These are phyloP conservation scores for Pseudopediastrum boryanum DNA, from an alignment of 139 green algal species.

Conservation along the genomic window DNA sequence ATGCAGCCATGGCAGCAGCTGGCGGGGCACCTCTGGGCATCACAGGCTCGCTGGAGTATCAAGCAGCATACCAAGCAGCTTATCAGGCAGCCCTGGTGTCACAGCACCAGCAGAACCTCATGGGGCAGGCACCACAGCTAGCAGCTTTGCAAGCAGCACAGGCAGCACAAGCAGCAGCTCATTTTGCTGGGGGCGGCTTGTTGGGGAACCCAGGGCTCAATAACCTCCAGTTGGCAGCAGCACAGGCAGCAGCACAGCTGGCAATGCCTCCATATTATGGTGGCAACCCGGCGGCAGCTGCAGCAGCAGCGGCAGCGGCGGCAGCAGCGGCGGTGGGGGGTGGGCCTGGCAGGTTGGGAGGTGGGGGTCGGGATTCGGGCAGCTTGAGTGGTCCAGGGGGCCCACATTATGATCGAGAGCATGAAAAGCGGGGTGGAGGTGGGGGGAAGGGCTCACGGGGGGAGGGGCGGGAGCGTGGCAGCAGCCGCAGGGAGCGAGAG, in stretches of 20 bases:
- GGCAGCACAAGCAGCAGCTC: constrained; percentile 57
- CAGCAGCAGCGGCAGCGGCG: constrained; percentile 6
- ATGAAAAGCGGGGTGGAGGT: too few species aligned
- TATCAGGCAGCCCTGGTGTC: constrained; percentile 86
- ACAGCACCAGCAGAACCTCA: constrained; percentile 72
- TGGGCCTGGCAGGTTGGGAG: too few species aligned
- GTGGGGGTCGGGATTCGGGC: too few species aligned
- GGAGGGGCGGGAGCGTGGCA: not conserved
- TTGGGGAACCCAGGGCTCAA: not conserved
- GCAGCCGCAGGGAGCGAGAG: not conserved
- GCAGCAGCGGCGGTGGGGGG: not conserved
- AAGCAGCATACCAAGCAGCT: constrained; percentile 88
- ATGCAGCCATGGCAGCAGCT: constrained; percentile 14
- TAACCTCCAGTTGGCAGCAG: constrained; percentile 24
- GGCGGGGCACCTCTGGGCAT: constrained; percentile 19
- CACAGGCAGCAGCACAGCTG: constrained; percentile 9
- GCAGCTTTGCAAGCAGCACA: constrained; percentile 43
- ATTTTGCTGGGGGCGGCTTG: constrained; percentile 26
- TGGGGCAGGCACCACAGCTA: constrained; percentile 57
- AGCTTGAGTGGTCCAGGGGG: too few species aligned
- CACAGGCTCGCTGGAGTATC: constrained; percentile 71
- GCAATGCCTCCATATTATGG: not conserved
- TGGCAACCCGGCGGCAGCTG: not conserved
- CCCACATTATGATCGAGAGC: too few species aligned
- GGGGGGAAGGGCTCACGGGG: not conserved